phyloP scores from a whole-genome alignment of 164 flowering plant genomes.

The Nymphaea thermarum region DNA sequence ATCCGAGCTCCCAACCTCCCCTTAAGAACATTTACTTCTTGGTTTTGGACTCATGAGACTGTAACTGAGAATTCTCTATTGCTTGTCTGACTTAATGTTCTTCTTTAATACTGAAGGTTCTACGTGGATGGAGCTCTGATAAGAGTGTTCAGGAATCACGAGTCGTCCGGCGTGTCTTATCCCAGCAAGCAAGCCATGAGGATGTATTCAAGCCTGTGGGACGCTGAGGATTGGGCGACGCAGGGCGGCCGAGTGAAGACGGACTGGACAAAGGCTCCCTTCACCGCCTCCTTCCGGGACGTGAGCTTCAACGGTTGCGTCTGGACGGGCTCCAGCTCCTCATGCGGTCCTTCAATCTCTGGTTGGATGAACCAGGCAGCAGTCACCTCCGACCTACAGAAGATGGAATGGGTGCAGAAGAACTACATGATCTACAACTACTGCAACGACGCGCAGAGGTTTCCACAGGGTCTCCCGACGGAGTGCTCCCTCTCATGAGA shows the following conservation, averaged over 20 bases:
- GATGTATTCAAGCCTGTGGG: slow-evolving; percentile 17
- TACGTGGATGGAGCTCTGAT: slow-evolving; percentile 15
- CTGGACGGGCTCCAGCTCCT: slow-evolving; percentile 11
- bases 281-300: slow-evolving; percentile 13
- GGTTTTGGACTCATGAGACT: background rate
- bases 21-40: background rate
- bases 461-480: slow-evolving; percentile 22
- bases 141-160: slow-evolving; percentile 14
- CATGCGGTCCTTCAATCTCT: slow-evolving; percentile 4
- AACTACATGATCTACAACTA: slow-evolving; percentile 31
- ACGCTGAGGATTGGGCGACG: slow-evolving; percentile 20
- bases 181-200: slow-evolving; percentile 18
- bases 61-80: no score
- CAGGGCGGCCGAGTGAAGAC: slow-evolving; percentile 16
- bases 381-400: slow-evolving; percentile 12
- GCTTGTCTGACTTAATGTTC: no score
- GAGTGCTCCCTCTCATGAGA: slow-evolving; percentile 13
- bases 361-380: slow-evolving; percentile 9
- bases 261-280: slow-evolving; percentile 16
- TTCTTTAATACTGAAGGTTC: slow-evolving; percentile 1
- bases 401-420: slow-evolving; percentile 21
- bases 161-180: slow-evolving; percentile 7
- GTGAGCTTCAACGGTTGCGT: slow-evolving; percentile 11
- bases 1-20: no score
- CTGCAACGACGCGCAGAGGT: slow-evolving; percentile 28